Evolutionary conservation across 208 protist genomes (phyloP).

Genomic region (Trypanosoma melophagium): DNA sequence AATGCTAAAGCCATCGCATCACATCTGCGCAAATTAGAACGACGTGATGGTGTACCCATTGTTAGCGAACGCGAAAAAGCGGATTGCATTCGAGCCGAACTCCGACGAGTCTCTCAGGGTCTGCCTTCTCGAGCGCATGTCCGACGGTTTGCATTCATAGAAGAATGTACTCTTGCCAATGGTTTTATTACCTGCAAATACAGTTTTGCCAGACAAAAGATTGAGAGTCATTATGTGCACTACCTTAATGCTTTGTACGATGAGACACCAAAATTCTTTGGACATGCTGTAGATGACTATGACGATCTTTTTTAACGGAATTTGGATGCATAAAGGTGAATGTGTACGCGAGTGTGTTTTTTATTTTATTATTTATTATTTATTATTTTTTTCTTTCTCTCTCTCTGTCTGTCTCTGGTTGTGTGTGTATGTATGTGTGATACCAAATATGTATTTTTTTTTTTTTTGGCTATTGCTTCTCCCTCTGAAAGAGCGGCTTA

Average conservation of each 20-base stretch:
- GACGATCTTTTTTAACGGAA: conserved; percentile 84
- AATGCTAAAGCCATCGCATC: conserved; percentile 83
- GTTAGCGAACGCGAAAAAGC: conserved; percentile 89
- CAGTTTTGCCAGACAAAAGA: conserved; percentile 83
- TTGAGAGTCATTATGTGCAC: conserved; percentile 87
- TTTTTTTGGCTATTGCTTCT: not conserved
- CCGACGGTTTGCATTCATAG: conserved; percentile 87
- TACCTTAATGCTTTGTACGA: conserved; percentile 89
- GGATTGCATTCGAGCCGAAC: conserved; percentile 83
- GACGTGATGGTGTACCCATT: conserved; percentile 86
- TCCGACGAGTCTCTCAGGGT: conserved; percentile 75
- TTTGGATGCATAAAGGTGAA: not conserved
- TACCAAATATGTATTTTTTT: not conserved
- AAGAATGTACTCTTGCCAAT: conserved; percentile 89
- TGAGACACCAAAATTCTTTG: conserved; percentile 90
- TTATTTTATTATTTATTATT: conserved; percentile 5
- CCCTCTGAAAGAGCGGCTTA: not conserved
- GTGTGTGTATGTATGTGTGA: not conserved
- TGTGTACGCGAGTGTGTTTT: not conserved
- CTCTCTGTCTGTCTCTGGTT: no score
- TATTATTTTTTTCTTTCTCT: not conserved
- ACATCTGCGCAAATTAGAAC: conserved; percentile 86
- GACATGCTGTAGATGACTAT: conserved; percentile 91
- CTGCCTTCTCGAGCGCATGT: conserved; percentile 81
- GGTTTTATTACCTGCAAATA: conserved; percentile 90